Percentiles rank a stretch among this genome's conserved stretches.
Evolutionary conservation across 2,329 filamentous ascomycete genomes (phyloP).

Genomic region (Microdochium nivale): DNA sequence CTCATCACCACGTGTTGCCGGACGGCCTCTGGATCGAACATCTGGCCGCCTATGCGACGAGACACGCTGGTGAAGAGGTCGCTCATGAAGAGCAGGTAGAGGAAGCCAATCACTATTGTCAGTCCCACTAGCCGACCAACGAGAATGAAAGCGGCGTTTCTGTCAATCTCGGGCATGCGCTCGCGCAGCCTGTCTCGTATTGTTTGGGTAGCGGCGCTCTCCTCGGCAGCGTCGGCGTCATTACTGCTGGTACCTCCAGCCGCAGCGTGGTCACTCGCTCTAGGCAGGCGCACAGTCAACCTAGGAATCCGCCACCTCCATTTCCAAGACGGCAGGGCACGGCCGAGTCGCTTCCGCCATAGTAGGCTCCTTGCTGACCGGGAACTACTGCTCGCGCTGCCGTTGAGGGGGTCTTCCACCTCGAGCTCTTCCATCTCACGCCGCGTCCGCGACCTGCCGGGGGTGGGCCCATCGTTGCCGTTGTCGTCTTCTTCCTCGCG

Average conservation of each 20-base stretch:
- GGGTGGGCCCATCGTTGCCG: conserved; percentile 33
- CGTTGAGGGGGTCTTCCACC: conserved; percentile 57
- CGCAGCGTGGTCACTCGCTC: conserved; percentile 21
- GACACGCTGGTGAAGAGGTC: conserved; percentile 67
- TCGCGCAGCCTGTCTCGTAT: conserved; percentile 13
- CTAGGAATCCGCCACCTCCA: conserved; percentile 45
- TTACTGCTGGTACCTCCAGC: conserved; percentile 10
- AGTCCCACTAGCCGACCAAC: conserved; percentile 67
- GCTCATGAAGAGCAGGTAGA: conserved; percentile 81
- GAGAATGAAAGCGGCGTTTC: conserved; percentile 45
- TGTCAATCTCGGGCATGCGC: conserved; percentile 28
- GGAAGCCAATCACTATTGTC: conserved; percentile 63
- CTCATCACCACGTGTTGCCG: conserved; percentile 65
- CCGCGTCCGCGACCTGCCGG: conserved; percentile 59
- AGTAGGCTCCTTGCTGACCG: conserved; percentile 24
- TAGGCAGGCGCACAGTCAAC: conserved; percentile 39
- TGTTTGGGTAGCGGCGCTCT: conserved; percentile 6
- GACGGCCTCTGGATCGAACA: conserved; percentile 79
- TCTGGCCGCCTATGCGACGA: conserved; percentile 54
- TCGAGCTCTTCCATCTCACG: conserved; percentile 87
- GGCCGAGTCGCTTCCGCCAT: conserved; percentile 48
- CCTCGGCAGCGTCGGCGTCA: conserved; percentile 12
- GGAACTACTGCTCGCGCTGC: conserved; percentile 18
- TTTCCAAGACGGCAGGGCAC: conserved; percentile 44
- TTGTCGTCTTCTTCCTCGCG: conserved; percentile 35